phyloP scores from a whole-genome alignment of 345 rosid genomes.

The Arabis alpina region DNA sequence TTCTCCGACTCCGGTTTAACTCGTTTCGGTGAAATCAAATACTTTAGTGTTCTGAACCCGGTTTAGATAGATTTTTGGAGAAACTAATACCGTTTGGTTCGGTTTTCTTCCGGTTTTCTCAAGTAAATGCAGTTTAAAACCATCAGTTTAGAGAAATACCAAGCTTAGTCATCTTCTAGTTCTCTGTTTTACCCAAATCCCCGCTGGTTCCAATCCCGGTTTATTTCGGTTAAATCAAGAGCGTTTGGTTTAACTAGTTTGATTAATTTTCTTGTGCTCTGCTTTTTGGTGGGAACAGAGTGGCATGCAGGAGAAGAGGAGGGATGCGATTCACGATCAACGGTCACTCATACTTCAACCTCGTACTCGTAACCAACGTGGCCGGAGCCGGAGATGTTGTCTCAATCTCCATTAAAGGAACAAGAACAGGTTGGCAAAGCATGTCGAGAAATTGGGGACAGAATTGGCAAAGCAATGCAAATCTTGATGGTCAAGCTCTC shows the following conservation, averaged over 20 bases:
- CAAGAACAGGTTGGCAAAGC: constrained; percentile 53
- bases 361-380: constrained; percentile 61
- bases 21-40: constrained; percentile 1
- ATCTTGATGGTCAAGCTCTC: constrained; percentile 60
- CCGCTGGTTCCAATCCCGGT: too few relatives aligned
- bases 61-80: background rate
- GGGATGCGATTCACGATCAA: constrained; percentile 65
- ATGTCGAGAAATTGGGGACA: constrained; percentile 74
- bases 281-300: constrained; percentile 44
- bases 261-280: background rate
- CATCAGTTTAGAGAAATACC: too few relatives aligned
- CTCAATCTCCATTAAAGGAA: constrained; percentile 54
- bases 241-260: too few relatives aligned
- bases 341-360: constrained; percentile 73
- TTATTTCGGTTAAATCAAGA: too few relatives aligned
- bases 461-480: constrained; percentile 66
- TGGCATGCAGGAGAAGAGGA: constrained; percentile 52
- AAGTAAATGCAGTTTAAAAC: too few relatives aligned
- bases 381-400: constrained; percentile 64
- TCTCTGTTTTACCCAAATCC: too few relatives aligned
- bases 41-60: background rate
- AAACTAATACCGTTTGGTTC: too few relatives aligned
- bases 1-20: constrained; percentile 2
- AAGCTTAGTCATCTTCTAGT: too few relatives aligned
- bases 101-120: too few relatives aligned